Percentiles rank a stretch among this genome's conserved stretches.
These are phyloP conservation scores for Suillus cothurnatus DNA, from an alignment of 768 basidiomycete genomes.

Conservation along the genomic window DNA sequence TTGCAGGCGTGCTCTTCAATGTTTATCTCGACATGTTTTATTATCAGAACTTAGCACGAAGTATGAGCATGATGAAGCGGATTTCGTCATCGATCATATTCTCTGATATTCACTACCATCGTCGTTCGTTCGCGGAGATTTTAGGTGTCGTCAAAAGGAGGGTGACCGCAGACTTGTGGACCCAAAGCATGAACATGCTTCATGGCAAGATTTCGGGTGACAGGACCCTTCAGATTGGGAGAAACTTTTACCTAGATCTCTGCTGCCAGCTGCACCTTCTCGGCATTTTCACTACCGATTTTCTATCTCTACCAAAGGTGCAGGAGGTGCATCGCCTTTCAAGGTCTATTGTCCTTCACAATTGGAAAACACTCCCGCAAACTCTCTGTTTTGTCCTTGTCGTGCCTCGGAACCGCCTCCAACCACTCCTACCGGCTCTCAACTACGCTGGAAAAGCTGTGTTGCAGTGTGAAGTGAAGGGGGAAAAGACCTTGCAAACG, in stretches of 20 bases:
- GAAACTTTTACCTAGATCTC: slow-evolving; percentile 49
- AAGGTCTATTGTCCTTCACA: no score
- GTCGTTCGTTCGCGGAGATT: slow-evolving; percentile 49
- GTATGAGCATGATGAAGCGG: slow-evolving; percentile 9
- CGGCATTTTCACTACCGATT: no score
- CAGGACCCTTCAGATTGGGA: slow-evolving; percentile 19
- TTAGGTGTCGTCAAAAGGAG: slow-evolving; percentile 42
- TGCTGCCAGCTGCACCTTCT: slow-evolving; percentile 42
- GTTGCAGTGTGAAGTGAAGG: no score
- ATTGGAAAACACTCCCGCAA: no score
- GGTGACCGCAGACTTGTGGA: slow-evolving; percentile 44
- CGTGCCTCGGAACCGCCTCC: no score
- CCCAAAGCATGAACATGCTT: slow-evolving; percentile 38
- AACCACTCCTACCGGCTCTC: no score
- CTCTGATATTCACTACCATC: slow-evolving; percentile 42
- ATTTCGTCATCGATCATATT: no score
- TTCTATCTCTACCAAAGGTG: no score
- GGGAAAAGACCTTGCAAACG: no score
- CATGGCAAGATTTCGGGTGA: slow-evolving; percentile 18
- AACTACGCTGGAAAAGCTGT: no score
- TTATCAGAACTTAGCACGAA: slow-evolving; percentile 25
- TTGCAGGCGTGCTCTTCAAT: slow-evolving; percentile 25
- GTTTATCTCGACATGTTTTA: slow-evolving; percentile 34
- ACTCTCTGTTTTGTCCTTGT: no score
- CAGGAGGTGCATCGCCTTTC: no score